A percentile compares a stretch with the other conserved stretches of the same genome.
These are phyloP conservation scores for Curvularia eragrostidis DNA, from an alignment of 2,329 filamentous ascomycete species.

Conservation along the genomic window DNA sequence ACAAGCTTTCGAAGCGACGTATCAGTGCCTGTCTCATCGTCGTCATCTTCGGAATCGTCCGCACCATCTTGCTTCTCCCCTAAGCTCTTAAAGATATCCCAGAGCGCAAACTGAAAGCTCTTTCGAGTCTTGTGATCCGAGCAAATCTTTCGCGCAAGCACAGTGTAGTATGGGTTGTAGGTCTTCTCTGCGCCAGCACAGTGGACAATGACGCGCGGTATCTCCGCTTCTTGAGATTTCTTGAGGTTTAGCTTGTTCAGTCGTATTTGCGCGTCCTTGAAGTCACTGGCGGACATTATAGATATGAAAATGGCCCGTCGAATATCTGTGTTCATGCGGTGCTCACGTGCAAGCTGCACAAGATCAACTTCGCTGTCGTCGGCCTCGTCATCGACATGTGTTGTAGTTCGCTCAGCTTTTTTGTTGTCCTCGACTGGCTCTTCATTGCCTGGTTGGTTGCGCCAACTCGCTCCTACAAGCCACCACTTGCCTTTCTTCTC, in stretches of 20 bases:
- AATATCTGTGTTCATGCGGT: conserved; percentile 86
- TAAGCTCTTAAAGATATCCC: conserved; percentile 83
- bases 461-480: conserved; percentile 95
- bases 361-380: conserved; percentile 65
- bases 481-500: conserved; percentile 97
- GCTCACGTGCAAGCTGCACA: conserved; percentile 73
- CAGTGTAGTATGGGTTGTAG: conserved; percentile 93
- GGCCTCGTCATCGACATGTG: conserved; percentile 23
- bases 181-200: conserved; percentile 81
- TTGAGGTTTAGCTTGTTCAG: conserved; percentile 84
- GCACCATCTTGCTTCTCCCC: conserved; percentile 76
- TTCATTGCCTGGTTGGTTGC: conserved; percentile 50
- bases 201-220: conserved; percentile 85
- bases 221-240: conserved; percentile 82
- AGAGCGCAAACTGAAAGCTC: conserved; percentile 85
- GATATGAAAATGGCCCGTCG: conserved; percentile 92
- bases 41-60: conserved; percentile 63
- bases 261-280: conserved; percentile 80
- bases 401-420: conserved; percentile 29
- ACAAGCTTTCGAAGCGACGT: conserved; percentile 66
- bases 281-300: conserved; percentile 84
- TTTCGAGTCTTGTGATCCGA: conserved; percentile 76
- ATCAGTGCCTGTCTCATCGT: conserved; percentile 58
- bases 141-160: conserved; percentile 82
- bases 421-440: conserved; percentile 45